These are phyloP conservation scores for Hypericum perforatum DNA, from an alignment of 345 rosid species.

Conservation along the genomic window DNA sequence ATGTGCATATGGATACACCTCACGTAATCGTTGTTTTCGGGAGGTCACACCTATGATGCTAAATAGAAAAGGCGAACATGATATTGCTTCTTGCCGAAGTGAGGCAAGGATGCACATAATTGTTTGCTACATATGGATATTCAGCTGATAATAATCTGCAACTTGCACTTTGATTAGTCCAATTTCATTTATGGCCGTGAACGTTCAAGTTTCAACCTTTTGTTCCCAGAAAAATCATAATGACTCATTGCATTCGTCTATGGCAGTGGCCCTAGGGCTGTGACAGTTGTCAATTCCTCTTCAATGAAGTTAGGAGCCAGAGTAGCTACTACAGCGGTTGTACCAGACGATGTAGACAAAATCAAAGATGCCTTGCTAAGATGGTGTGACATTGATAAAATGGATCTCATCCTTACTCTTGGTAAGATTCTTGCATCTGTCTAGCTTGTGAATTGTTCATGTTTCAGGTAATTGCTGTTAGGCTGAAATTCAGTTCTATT, in stretches of 20 bases:
- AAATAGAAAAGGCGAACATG: constrained; percentile 46
- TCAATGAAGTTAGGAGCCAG: constrained; percentile 76
- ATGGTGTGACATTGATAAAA: constrained; percentile 70
- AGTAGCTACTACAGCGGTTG: constrained; percentile 70
- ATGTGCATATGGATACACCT: constrained; percentile 78
- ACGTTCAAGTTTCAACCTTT: too few relatives aligned
- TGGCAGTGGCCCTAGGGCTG: constrained; percentile 78
- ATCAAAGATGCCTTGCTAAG: constrained; percentile 53
- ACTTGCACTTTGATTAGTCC: background rate
- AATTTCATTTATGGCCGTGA: background rate
- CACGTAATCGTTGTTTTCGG: constrained; percentile 51
- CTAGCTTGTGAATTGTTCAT: background rate
- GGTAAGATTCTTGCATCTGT: constrained; percentile 34
- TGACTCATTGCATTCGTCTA: constrained; percentile 12
- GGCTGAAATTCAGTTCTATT: too few relatives aligned
- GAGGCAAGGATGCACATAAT: constrained; percentile 29
- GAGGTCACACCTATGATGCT: constrained; percentile 82
- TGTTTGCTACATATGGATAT: constrained; percentile 40
- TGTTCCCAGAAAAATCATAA: too few relatives aligned
- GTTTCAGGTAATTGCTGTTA: background rate
- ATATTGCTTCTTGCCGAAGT: constrained; percentile 50
- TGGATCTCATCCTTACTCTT: constrained; percentile 81
- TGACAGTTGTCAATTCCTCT: constrained; percentile 58
- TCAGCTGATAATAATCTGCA: constrained; percentile 1
- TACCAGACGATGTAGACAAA: constrained; percentile 65